These are phyloP conservation scores for Cladosporium sp. DNA, from an alignment of 2,329 filamentous ascomycete genomes.

Conservation along the genomic window DNA sequence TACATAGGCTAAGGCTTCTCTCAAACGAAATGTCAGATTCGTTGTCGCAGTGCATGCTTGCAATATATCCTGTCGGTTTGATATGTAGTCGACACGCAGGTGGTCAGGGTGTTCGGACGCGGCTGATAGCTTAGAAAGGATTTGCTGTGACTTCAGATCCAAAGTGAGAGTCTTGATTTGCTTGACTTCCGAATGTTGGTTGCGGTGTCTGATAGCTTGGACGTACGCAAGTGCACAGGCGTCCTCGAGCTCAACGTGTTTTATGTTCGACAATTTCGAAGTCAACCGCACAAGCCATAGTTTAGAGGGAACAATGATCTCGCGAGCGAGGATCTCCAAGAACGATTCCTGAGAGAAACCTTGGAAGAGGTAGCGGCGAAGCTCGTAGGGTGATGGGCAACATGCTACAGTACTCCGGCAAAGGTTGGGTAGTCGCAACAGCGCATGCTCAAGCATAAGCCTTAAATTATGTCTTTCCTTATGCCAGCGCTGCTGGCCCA, in stretches of 20 bases:
- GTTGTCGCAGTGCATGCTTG: not conserved
- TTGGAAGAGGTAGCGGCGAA: not conserved
- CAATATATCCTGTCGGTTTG: not conserved
- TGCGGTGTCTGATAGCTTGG: not conserved
- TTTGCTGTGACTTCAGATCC: not conserved
- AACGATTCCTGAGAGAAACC: not conserved
- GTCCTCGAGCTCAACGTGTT: not conserved
- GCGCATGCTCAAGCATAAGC: not conserved
- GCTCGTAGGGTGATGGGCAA: not conserved
- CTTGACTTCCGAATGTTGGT: not conserved
- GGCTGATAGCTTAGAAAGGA: not conserved
- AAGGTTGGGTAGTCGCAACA: not conserved
- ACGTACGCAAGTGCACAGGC: not conserved
- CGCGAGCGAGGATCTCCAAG: not conserved
- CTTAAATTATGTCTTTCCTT: not conserved
- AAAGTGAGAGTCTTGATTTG: not conserved
- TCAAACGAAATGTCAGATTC: not conserved
- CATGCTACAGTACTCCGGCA: not conserved
- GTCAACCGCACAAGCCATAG: not conserved
- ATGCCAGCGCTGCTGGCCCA: not conserved
- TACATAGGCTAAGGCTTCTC: not conserved
- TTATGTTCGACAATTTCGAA: not conserved
- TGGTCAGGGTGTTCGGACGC: not conserved
- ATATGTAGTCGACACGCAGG: not conserved
- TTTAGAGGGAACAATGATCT: not conserved